Conservation (phyloP, 2,329 filamentous ascomycete genomes). For the Ilyonectria sp. region DNA sequence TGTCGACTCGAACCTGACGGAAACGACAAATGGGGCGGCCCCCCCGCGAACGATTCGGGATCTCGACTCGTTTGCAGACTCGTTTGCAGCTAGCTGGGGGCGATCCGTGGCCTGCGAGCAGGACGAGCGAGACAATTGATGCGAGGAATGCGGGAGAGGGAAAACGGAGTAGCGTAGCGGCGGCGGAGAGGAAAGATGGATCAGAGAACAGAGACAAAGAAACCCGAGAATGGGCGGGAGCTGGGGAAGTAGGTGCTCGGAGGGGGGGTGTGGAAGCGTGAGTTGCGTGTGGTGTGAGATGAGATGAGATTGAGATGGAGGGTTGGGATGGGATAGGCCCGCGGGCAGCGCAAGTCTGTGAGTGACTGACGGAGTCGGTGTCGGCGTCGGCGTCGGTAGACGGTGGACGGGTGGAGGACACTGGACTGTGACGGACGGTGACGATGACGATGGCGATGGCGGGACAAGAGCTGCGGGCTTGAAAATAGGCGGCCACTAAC, state of each 20-base stretch:
- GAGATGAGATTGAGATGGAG: slow-evolving; percentile 25
- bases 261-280: slow-evolving; percentile 20
- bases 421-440: neutral
- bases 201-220: slow-evolving; percentile 90
- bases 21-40: slow-evolving; percentile 23
- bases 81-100: slow-evolving; percentile 4
- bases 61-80: slow-evolving; percentile 12
- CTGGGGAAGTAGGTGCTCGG: slow-evolving; percentile 14
- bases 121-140: slow-evolving; percentile 21
- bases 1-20: slow-evolving; percentile 20
- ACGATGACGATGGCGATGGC: slow-evolving; percentile 1
- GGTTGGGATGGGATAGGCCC: slow-evolving; percentile 26
- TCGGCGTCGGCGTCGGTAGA: slow-evolving; percentile 3
- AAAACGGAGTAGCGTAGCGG: slow-evolving; percentile 60
- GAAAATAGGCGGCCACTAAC: slow-evolving; percentile 2
- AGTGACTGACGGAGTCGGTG: slow-evolving; percentile 17
- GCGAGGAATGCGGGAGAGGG: slow-evolving; percentile 30
- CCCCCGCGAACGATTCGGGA: slow-evolving; percentile 12
- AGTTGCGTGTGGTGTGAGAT: slow-evolving; percentile 26
- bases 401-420: neutral
- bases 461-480: slow-evolving; percentile 1
- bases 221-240: slow-evolving; percentile 30
- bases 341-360: slow-evolving; percentile 15
- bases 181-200: slow-evolving; percentile 88
- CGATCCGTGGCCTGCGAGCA: slow-evolving; percentile 7